Conservation (phyloP, 148 eudicot species). For the Rhododendron molle region DNA sequence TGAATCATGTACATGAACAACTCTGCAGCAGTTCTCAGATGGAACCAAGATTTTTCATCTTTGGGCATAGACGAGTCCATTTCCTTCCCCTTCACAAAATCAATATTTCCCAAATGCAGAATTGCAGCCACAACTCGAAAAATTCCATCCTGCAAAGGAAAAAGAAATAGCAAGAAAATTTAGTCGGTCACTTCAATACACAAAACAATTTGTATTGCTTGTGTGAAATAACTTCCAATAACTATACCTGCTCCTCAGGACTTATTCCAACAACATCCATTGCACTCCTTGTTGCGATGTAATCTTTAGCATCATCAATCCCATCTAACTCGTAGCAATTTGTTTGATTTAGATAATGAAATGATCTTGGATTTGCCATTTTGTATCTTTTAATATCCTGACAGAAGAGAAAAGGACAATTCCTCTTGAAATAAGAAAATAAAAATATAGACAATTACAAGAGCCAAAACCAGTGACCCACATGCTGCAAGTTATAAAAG, state of each 20-base stretch:
- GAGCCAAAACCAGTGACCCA: not conserved
- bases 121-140: slow-evolving; percentile 93
- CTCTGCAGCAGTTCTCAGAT: slow-evolving; percentile 84
- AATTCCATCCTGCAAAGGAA: slow-evolving; percentile 75
- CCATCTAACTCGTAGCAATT: slow-evolving; percentile 86
- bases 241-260: slow-evolving; percentile 77
- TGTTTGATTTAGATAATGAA: slow-evolving; percentile 92
- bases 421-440: not conserved
- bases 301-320: slow-evolving; percentile 81
- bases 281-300: slow-evolving; percentile 80
- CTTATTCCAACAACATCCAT: slow-evolving; percentile 97
- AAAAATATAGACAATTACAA: not conserved
- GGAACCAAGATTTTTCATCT: slow-evolving; percentile 92
- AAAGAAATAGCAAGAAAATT: slow-evolving; percentile 5
- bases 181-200: slow-evolving; percentile 5
- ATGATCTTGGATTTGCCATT: slow-evolving; percentile 77
- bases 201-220: slow-evolving; percentile 6
- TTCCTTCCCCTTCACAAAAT: slow-evolving; percentile 86
- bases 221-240: not conserved
- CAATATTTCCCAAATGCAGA: slow-evolving; percentile 95
- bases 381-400: slow-evolving; percentile 81
- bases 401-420: slow-evolving; percentile 18
- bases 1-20: slow-evolving; percentile 65
- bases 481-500: not conserved
- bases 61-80: slow-evolving; percentile 89